A percentile compares a stretch with the other conserved stretches of the same genome.
Evolutionary conservation across 352 stramenopile species (phyloP).

Genomic region (Thalassiosira sp.): DNA sequence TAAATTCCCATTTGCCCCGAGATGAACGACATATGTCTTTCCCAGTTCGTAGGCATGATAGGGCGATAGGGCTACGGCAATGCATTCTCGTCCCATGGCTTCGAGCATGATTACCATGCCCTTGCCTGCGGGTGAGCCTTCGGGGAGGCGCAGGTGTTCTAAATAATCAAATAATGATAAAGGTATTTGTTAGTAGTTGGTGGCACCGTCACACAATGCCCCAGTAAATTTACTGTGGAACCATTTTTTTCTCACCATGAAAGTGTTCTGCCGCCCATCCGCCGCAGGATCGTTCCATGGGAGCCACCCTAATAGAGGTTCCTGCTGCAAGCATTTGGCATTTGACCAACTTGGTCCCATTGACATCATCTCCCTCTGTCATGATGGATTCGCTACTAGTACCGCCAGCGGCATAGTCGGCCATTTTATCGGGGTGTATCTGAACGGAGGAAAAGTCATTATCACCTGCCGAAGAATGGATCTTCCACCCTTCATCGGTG

Average conservation of each 20-base stretch:
- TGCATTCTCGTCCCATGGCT: conserved; percentile 54
- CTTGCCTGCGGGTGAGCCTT: conserved; percentile 10
- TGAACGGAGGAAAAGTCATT: not conserved
- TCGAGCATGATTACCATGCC: conserved; percentile 45
- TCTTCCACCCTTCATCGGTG: conserved; percentile 5
- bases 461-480: not conserved
- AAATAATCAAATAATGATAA: too few species aligned
- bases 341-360: conserved; percentile 5
- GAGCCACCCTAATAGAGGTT: conserved; percentile 31
- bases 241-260: too few species aligned
- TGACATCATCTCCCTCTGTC: not conserved
- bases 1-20: conserved; percentile 64
- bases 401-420: conserved; percentile 15
- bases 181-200: too few species aligned
- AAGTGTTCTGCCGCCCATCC: conserved; percentile 56
- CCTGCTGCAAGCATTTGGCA: conserved; percentile 18
- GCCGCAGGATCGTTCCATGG: conserved; percentile 38
- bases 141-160: conserved; percentile 39
- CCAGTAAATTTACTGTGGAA: too few species aligned
- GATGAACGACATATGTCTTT: conserved; percentile 66
- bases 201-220: too few species aligned
- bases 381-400: not conserved
- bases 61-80: conserved; percentile 64
- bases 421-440: conserved; percentile 9
- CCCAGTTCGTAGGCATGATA: conserved; percentile 56